Evolutionary conservation across 345 rosid species (phyloP), one percentile per base, ranked within the genome.

Genomic region (Eucalyptus sp.): DNA sequence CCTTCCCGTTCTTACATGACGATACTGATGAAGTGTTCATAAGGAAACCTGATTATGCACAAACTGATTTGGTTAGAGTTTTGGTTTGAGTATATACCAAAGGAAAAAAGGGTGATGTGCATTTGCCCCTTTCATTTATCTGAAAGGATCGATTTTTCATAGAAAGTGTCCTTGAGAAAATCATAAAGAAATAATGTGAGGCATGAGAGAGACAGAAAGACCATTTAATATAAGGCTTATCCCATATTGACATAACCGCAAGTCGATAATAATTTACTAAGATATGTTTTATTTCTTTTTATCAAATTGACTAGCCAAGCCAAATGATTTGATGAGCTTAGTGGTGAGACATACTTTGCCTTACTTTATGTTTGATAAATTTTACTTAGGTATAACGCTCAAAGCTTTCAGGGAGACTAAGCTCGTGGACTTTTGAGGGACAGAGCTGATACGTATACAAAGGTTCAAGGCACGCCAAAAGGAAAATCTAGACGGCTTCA

Each of bases 241-340:
- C 27, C 7, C 27, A 76, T 37, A 11, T 0, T 37, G 0, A 37
- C 48, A 37, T 76, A 9, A 10, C 27, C 4, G 27, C 15, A 37
- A 18, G 14, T 71, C 3, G 5, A 37, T 76, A 10, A 37, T 20
- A 37, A 76, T 37, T 18, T 76, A 76, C 13, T 18, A 37, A 37
- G 3, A 18, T 37, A 10, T 20, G 8, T 37, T 76, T 20, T 7
- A 52, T 37, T 15, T 64, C 20, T n/a, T 14, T 64, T n/a, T n/a
- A 64, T 64, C 76, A 64, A 64, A n/a, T 64, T n/a, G 37, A 64
- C 76, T 64, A 64, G 76, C 76, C 76, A 7, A 64, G 76, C 41
- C 76, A 64, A 64, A 64, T 14, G 5, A 64, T n/a, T 2, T n/a
- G 41, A 64, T 14, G 76, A 64, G 76, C 4, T 64, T 64, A 64